Percentiles rank a stretch among this genome's conserved stretches.
These are phyloP conservation scores for Kluyveromyces nonfermentans DNA, from an alignment of 805 yeast species.

Conservation along the genomic window DNA sequence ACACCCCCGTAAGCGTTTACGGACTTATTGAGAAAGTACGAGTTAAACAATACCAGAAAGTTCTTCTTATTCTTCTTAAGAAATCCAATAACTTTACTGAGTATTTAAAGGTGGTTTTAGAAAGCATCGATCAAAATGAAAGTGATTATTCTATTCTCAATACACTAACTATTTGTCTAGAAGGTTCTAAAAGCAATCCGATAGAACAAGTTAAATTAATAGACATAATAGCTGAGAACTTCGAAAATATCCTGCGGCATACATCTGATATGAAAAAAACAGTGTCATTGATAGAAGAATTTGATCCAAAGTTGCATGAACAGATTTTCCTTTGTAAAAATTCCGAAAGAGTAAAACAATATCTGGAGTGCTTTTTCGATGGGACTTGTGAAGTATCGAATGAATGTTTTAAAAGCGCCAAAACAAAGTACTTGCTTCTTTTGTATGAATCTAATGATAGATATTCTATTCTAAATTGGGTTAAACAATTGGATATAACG, in stretches of 20 bases:
- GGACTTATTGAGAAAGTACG: slow-evolving; percentile 29
- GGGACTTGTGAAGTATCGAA: background rate
- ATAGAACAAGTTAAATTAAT: slow-evolving; percentile 6
- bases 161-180: slow-evolving; percentile 2
- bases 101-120: slow-evolving; percentile 8
- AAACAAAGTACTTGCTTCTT: background rate
- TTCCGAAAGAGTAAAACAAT: slow-evolving; percentile 8
- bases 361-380: slow-evolving; percentile 13
- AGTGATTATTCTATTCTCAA: background rate
- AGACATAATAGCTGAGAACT: slow-evolving; percentile 10
- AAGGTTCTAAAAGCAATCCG: slow-evolving; percentile 4
- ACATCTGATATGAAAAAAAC: slow-evolving; percentile 5
- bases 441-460: background rate
- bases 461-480: slow-evolving; percentile 8
- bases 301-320: slow-evolving; percentile 17
- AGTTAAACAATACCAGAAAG: slow-evolving; percentile 16
- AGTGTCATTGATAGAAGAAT: slow-evolving; percentile 8
- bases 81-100: slow-evolving; percentile 11
- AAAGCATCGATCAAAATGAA: slow-evolving; percentile 3
- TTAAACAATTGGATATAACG: slow-evolving; percentile 9
- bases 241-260: slow-evolving; percentile 5
- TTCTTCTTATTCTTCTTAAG: slow-evolving; percentile 16
- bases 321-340: slow-evolving; percentile 5
- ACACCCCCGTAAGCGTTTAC: slow-evolving; percentile 48
- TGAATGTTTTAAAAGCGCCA: background rate